Evolutionary conservation across 805 yeast species (phyloP).

Genomic region (Yamadazyma sp.): DNA sequence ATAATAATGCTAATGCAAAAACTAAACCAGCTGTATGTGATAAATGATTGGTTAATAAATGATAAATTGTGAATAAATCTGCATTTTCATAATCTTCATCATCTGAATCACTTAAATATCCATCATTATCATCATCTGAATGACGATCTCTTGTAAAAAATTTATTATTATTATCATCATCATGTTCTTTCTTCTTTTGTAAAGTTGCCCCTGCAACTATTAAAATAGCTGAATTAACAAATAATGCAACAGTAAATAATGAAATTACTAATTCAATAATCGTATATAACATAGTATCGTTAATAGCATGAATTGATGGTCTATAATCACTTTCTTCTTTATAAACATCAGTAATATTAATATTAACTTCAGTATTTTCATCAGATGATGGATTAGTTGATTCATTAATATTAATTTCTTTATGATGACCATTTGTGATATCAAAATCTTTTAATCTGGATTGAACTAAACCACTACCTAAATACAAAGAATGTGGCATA

Average conservation of each 20-base stretch:
- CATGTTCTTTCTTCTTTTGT: conserved; percentile 23
- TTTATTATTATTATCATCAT: background rate
- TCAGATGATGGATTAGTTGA: conserved; percentile 1
- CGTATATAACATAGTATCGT: conserved; percentile 39
- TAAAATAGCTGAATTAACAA: conserved; percentile 51
- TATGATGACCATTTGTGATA: conserved; percentile 53
- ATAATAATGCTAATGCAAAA: conserved; percentile 83
- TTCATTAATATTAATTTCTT: conserved; percentile 17
- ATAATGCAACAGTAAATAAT: conserved; percentile 40
- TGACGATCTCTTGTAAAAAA: conserved; percentile 9
- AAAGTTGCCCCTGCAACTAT: conserved; percentile 91
- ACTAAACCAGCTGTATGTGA: conserved; percentile 86
- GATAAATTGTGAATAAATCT: conserved; percentile 77
- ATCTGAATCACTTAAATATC: conserved; percentile 16
- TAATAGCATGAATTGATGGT: conserved; percentile 41
- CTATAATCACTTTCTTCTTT: conserved; percentile 18
- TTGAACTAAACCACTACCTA: conserved; percentile 86
- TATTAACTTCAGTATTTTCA: conserved; percentile 1
- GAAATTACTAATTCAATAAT: conserved; percentile 39
- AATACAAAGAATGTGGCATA: conserved; percentile 86
- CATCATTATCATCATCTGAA: conserved; percentile 16
- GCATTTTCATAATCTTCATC: conserved; percentile 53
- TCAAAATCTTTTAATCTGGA: conserved; percentile 80
- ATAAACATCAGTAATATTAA: background rate
- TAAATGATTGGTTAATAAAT: conserved; percentile 62